These are phyloP conservation scores for Globisporangium cystogenes DNA, from an alignment of 352 stramenopile genomes.

Conservation along the genomic window DNA sequence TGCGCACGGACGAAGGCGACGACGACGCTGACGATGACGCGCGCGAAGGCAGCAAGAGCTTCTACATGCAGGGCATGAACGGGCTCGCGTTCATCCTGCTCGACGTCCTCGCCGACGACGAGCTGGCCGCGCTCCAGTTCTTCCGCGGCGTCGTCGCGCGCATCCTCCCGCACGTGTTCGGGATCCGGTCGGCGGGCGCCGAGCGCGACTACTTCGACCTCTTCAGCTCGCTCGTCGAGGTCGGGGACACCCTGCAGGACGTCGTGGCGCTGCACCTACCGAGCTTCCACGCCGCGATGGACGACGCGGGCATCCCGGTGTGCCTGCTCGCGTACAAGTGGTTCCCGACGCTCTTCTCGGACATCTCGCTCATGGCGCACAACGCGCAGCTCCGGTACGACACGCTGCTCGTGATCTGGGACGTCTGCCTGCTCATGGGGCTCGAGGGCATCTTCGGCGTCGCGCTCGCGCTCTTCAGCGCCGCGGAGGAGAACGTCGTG, in stretches of 20 bases:
- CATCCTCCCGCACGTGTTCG: slow-evolving; percentile 76
- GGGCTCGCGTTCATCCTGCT: slow-evolving; percentile 73
- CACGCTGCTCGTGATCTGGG: slow-evolving; percentile 73
- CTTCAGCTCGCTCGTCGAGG: slow-evolving; percentile 66
- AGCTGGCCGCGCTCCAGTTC: slow-evolving; percentile 49
- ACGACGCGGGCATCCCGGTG: slow-evolving; percentile 53
- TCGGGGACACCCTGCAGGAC: slow-evolving; percentile 65
- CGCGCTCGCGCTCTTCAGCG: slow-evolving; percentile 59
- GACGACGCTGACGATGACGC: not conserved
- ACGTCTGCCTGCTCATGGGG: slow-evolving; percentile 73
- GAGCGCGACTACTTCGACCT: slow-evolving; percentile 56
- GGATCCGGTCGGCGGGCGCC: slow-evolving; percentile 33
- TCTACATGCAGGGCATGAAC: slow-evolving; percentile 88
- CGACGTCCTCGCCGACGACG: slow-evolving; percentile 51
- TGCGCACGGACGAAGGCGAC: slow-evolving; percentile 19
- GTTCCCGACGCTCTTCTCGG: slow-evolving; percentile 85
- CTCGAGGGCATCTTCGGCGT: slow-evolving; percentile 80
- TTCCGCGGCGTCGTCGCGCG: slow-evolving; percentile 56
- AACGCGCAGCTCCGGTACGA: slow-evolving; percentile 69
- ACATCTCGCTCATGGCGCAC: slow-evolving; percentile 72
- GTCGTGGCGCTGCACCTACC: slow-evolving; percentile 69
- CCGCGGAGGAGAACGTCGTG: slow-evolving; percentile 51
- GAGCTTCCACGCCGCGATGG: slow-evolving; percentile 45
- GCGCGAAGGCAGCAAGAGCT: slow-evolving; percentile 25
- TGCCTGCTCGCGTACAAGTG: slow-evolving; percentile 86